Evolutionary conservation across 768 basidiomycete species (phyloP).

Genomic region (Cyclocybe aegerita): DNA sequence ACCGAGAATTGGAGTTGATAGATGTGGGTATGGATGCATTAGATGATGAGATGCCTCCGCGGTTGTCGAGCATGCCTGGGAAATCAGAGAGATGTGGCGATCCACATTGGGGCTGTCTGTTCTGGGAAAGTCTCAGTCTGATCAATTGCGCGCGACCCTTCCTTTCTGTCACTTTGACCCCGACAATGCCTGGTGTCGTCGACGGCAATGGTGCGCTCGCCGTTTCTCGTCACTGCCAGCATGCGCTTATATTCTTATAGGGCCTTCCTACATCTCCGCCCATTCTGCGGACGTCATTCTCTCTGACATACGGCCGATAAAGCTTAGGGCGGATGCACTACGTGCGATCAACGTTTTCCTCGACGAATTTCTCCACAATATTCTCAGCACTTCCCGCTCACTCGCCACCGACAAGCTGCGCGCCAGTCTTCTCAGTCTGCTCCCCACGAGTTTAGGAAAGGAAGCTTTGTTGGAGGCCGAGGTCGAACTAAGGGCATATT

Average conservation of each 20-base stretch:
- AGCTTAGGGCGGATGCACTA: slow-evolving; percentile 77
- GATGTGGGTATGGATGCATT: too few species aligned
- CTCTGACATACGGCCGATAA: slow-evolving; percentile 90
- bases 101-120: slow-evolving; percentile 8
- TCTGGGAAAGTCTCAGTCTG: slow-evolving; percentile 19
- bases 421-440: slow-evolving; percentile 63
- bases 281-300: slow-evolving; percentile 90
- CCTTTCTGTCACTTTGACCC: slow-evolving; percentile 20
- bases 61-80: slow-evolving; percentile 8
- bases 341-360: slow-evolving; percentile 75
- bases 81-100: slow-evolving; percentile 14
- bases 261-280: slow-evolving; percentile 77
- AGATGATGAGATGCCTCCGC: too few species aligned
- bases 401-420: slow-evolving; percentile 75
- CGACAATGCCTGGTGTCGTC: slow-evolving; percentile 44
- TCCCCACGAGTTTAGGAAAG: slow-evolving; percentile 84
- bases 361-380: slow-evolving; percentile 80
- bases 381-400: slow-evolving; percentile 65
- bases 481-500: slow-evolving; percentile 87
- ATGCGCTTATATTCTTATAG: slow-evolving; percentile 25
- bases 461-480: slow-evolving; percentile 93
- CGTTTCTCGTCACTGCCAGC: slow-evolving; percentile 4
- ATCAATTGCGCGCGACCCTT: slow-evolving; percentile 10
- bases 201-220: slow-evolving; percentile 39
- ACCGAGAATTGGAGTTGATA: background rate